Evolutionary conservation across 805 yeast species (phyloP).

Genomic region (Saturnispora saitoi): DNA sequence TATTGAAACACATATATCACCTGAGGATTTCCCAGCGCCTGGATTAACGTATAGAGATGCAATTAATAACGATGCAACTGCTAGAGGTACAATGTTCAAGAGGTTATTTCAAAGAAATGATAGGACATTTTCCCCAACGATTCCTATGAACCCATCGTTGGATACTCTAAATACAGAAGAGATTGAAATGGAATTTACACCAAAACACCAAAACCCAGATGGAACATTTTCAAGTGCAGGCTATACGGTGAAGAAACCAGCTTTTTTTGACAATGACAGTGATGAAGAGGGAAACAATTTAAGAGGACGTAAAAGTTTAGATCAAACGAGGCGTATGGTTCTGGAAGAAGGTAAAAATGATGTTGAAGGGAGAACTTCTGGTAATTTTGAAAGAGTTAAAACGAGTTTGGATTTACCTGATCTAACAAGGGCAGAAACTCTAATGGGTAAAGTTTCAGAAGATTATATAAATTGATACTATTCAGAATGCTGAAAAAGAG

Average conservation of each 20-base stretch:
- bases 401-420: slow-evolving; percentile 33
- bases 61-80: slow-evolving; percentile 27
- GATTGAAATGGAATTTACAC: slow-evolving; percentile 37
- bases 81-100: slow-evolving; percentile 33
- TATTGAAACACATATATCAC: slow-evolving; percentile 20
- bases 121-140: slow-evolving; percentile 22
- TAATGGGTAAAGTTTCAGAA: slow-evolving; percentile 23
- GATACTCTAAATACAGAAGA: slow-evolving; percentile 40
- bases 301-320: slow-evolving; percentile 17
- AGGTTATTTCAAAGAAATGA: slow-evolving; percentile 28
- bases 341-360: slow-evolving; percentile 12
- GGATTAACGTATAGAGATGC: slow-evolving; percentile 26
- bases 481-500: background rate
- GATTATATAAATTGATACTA: slow-evolving; percentile 4
- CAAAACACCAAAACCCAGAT: slow-evolving; percentile 14
- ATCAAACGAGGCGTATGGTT: slow-evolving; percentile 18
- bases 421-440: slow-evolving; percentile 28
- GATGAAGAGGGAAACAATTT: slow-evolving; percentile 2
- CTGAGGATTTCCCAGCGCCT: slow-evolving; percentile 12
- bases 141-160: slow-evolving; percentile 28
- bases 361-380: slow-evolving; percentile 18
- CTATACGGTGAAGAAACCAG: slow-evolving; percentile 20
- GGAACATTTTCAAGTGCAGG: slow-evolving; percentile 30
- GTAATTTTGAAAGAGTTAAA: slow-evolving; percentile 24
- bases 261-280: slow-evolving; percentile 9